These are phyloP conservation scores for Cornus suecica DNA, from an alignment of 148 eudicot species.

Conservation along the genomic window DNA sequence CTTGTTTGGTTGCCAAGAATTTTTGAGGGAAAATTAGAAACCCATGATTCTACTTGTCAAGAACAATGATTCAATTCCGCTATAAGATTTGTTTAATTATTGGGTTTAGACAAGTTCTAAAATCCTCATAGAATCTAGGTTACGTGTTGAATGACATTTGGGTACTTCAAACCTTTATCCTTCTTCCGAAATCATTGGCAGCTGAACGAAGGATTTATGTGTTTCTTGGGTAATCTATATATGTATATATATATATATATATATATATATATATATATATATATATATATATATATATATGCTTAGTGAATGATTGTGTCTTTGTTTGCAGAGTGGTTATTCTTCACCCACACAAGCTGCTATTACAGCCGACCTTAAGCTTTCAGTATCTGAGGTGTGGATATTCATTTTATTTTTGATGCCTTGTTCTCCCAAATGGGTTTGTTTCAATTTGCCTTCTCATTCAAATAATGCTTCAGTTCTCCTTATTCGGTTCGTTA, in stretches of 20 bases:
- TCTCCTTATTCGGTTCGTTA: conserved; percentile 88
- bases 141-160: background rate
- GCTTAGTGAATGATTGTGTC: background rate
- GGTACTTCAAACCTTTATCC: background rate
- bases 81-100: background rate
- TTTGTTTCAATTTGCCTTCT: conserved; percentile 8
- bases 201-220: background rate
- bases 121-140: background rate
- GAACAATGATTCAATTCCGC: background rate
- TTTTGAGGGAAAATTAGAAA: background rate
- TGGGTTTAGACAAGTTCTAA: background rate
- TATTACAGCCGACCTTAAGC: conserved; percentile 63
- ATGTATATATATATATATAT: too few species aligned
- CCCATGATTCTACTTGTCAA: background rate
- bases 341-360: conserved; percentile 85
- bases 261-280: too few species aligned
- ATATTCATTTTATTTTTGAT: conserved; percentile 5
- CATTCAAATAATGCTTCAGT: conserved; percentile 39
- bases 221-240: too few species aligned
- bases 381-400: conserved; percentile 77
- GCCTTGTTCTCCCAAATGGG: conserved; percentile 8
- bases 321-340: conserved; percentile 59
- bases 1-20: conserved; percentile 1
- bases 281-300: too few species aligned
- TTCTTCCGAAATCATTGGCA: background rate